Evolutionary conservation across 1,284 basidiomycete species (phyloP).

Genomic region (Papiliotrema flavescens): DNA sequence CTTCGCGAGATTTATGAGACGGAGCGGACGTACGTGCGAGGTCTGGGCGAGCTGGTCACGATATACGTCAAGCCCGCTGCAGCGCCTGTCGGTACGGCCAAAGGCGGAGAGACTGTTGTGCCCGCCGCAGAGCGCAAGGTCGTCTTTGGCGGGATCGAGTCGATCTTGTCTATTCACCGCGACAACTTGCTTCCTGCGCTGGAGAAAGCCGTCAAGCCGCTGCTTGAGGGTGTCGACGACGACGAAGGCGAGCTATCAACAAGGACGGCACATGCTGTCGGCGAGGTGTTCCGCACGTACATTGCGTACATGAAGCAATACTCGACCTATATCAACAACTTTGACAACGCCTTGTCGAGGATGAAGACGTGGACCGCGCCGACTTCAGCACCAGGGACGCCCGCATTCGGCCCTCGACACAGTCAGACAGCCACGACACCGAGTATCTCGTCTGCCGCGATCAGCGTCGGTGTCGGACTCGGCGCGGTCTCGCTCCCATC

Average conservation of each 20-base stretch:
- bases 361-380: conserved; percentile 77
- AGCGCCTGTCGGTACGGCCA: conserved; percentile 61
- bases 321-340: conserved; percentile 94
- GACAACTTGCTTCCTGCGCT: conserved; percentile 88
- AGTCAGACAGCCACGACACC: conserved; percentile 53
- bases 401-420: conserved; percentile 42
- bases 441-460: conserved; percentile 60
- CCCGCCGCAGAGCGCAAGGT: conserved; percentile 72
- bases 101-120: conserved; percentile 62
- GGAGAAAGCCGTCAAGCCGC: conserved; percentile 65
- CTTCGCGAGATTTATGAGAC: conserved; percentile 87
- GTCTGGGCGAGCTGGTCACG: conserved; percentile 84
- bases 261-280: conserved; percentile 73
- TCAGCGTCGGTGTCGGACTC: conserved; percentile 51
- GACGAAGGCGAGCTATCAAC: conserved; percentile 69
- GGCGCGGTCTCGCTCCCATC: conserved; percentile 54
- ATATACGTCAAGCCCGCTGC: conserved; percentile 89
- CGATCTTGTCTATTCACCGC: conserved; percentile 85
- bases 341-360: conserved; percentile 82
- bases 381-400: conserved; percentile 45
- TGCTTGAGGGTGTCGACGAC: conserved; percentile 63
- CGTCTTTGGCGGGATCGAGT: conserved; percentile 88
- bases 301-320: conserved; percentile 97
- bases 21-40: conserved; percentile 91
- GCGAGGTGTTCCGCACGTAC: conserved; percentile 84